Percentiles rank a stretch among this genome's conserved stretches.
Conservation (phyloP, 176 grass and related monocot species). For the Oryza officinalis region DNA sequence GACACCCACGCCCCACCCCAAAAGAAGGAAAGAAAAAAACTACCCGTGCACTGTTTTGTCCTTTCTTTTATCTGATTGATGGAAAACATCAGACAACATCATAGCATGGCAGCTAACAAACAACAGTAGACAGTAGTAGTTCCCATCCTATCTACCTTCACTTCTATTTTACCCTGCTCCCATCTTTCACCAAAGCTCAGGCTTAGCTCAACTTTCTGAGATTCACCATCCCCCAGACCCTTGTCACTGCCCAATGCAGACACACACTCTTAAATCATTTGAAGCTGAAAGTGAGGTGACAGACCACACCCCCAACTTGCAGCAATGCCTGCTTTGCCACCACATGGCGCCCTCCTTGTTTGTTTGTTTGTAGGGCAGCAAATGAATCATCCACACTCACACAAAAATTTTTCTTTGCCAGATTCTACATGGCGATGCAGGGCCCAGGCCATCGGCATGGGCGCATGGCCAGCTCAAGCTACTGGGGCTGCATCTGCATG, state of each 20-base stretch:
- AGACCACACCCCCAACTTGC: conserved; percentile 34
- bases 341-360: conserved; percentile 30
- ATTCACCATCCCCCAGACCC: background rate
- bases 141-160: background rate
- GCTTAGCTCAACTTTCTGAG: background rate
- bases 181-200: background rate
- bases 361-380: conserved; percentile 3
- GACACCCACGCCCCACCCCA: background rate
- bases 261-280: conserved; percentile 7
- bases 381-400: background rate
- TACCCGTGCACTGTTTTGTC: background rate
- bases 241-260: background rate
- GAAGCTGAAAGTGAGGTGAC: conserved; percentile 21
- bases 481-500: background rate
- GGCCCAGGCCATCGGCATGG: background rate
- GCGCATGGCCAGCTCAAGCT: conserved; percentile 23
- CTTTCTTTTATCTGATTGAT: background rate
- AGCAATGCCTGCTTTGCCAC: background rate
- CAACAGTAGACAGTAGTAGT: background rate
- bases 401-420: background rate
- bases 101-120: background rate
- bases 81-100: conserved; percentile 2
- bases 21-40: background rate
- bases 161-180: background rate
- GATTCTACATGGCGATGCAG: background rate